A percentile compares a stretch with the other conserved stretches of the same genome.
Conservation (phyloP, 1,284 basidiomycete species). For the Testicularia cyperi region DNA sequence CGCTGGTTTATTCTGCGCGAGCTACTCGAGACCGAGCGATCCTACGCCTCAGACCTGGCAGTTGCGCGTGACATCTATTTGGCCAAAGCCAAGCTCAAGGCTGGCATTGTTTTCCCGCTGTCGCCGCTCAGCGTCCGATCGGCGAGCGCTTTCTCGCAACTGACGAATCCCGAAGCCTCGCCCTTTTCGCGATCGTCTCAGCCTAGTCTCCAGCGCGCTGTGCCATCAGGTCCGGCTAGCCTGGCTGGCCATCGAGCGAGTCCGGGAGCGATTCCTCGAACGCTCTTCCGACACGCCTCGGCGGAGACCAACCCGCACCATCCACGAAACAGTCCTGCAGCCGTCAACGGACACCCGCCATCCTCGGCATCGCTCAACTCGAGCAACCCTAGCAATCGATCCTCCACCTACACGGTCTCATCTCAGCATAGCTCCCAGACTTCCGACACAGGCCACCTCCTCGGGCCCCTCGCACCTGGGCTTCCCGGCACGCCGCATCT, state of each 20-base stretch:
- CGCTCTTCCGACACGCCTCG: constrained; percentile 29
- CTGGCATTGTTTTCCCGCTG: constrained; percentile 40
- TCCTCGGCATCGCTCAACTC: constrained; percentile 28
- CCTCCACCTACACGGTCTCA: constrained; percentile 50
- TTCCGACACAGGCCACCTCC: constrained; percentile 29
- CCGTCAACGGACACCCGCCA: too few relatives aligned
- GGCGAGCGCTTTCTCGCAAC: constrained; percentile 26
- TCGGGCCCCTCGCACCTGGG: too few relatives aligned
- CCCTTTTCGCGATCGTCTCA: constrained; percentile 11
- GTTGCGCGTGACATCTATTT: constrained; percentile 78
- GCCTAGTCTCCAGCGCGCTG: constrained; percentile 11
- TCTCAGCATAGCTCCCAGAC: constrained; percentile 51
- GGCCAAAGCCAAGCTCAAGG: constrained; percentile 54
- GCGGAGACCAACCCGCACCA: constrained; percentile 16
- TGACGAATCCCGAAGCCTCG: constrained; percentile 19
- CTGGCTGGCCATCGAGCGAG: not conserved
- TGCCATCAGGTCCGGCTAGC: not conserved
- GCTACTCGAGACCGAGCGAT: constrained; percentile 69
- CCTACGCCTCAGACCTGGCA: constrained; percentile 83
- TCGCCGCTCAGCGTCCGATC: constrained; percentile 23
- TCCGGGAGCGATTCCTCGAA: not conserved
- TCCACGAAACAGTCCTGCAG: constrained; percentile 3
- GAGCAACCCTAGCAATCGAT: constrained; percentile 50
- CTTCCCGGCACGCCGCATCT: too few relatives aligned
- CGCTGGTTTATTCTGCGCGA: constrained; percentile 81